Conservation (phyloP, 148 eudicot genomes). For the Fagopyrum tataricum region DNA sequence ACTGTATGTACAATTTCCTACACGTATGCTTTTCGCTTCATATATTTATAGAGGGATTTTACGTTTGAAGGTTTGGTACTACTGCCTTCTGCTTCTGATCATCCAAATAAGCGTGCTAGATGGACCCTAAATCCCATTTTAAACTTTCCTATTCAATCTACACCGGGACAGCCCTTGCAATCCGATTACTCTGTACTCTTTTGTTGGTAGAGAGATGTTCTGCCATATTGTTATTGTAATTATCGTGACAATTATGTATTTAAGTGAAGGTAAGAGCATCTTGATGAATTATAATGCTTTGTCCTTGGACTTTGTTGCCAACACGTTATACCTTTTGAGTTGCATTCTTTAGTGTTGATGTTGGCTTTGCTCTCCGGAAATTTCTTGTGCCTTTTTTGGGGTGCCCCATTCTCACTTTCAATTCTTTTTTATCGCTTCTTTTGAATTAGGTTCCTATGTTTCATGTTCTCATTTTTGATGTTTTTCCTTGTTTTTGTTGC, state of each 20-base stretch:
- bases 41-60: neutral
- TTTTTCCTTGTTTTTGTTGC: too few relatives aligned
- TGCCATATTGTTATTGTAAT: neutral
- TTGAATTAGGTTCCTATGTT: too few relatives aligned
- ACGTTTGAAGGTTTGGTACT: neutral
- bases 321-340: neutral
- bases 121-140: neutral
- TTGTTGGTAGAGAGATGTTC: neutral
- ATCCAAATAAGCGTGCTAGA: neutral
- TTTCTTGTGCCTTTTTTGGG: too few relatives aligned
- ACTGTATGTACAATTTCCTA: constrained; percentile 2
- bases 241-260: neutral
- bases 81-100: neutral
- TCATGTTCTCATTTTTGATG: too few relatives aligned
- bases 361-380: too few relatives aligned
- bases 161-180: neutral
- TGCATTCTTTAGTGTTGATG: neutral
- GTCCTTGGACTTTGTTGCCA: neutral
- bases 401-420: too few relatives aligned
- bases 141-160: too few relatives aligned
- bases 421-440: too few relatives aligned
- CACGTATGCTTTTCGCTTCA: neutral
- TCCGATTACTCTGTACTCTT: neutral
- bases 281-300: neutral
- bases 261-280: neutral